A percentile compares a stretch with the other conserved stretches of the same genome.
Evolutionary conservation across 768 basidiomycete genomes (phyloP).

Genomic region (Lactarius hengduanensis): DNA sequence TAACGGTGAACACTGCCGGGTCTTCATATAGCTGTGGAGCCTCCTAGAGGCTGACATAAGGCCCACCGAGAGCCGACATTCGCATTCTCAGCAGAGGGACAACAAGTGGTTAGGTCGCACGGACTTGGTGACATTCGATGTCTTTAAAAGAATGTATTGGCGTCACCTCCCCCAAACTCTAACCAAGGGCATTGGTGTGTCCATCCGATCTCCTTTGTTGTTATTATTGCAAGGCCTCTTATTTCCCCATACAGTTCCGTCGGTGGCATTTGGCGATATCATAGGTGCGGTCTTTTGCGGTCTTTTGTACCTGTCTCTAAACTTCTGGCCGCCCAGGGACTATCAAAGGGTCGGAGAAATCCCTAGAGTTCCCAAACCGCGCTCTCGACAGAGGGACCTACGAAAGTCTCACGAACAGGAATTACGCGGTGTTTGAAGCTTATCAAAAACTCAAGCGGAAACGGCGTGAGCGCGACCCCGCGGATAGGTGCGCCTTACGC

Average conservation of each 20-base stretch:
- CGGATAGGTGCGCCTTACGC: slow-evolving; percentile 49
- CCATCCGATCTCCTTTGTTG: not conserved
- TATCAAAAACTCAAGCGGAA: slow-evolving; percentile 50
- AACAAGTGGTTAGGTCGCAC: slow-evolving; percentile 1
- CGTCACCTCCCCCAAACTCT: slow-evolving; percentile 51
- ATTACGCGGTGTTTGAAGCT: slow-evolving; percentile 44
- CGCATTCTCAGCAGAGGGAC: slow-evolving; percentile 8
- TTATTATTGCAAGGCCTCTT: not conserved
- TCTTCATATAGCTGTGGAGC: slow-evolving; percentile 42
- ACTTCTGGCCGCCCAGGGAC: slow-evolving; percentile 41
- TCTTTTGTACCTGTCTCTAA: not conserved
- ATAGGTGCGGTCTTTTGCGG: slow-evolving; percentile 43
- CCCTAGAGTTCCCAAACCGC: slow-evolving; percentile 34
- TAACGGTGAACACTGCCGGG: slow-evolving; percentile 56
- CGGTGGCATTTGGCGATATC: slow-evolving; percentile 62
- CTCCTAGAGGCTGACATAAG: slow-evolving; percentile 49
- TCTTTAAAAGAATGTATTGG: slow-evolving; percentile 58
- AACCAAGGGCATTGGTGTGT: slow-evolving; percentile 52
- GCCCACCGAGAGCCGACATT: slow-evolving; percentile 2
- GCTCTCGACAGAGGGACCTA: slow-evolving; percentile 18
- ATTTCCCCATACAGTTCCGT: slow-evolving; percentile 45
- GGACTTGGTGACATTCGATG: slow-evolving; percentile 42
- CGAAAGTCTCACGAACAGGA: not conserved
- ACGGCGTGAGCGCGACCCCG: slow-evolving; percentile 49
- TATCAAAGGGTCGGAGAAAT: slow-evolving; percentile 65